phyloP scores from a whole-genome alignment of 1,284 basidiomycete genomes.

The Trichosporon sp. region DNA sequence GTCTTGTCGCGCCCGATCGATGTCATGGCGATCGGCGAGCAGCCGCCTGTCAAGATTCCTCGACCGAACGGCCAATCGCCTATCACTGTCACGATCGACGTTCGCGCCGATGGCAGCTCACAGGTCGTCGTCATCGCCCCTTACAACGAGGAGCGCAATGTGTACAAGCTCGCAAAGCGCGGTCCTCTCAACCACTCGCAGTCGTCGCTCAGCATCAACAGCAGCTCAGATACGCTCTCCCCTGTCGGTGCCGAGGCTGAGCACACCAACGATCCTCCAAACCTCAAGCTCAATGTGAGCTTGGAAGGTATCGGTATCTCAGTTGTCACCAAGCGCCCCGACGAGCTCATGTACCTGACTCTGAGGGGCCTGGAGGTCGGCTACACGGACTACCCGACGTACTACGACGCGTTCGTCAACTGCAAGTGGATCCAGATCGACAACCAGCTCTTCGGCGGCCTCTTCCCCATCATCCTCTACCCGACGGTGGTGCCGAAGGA shows the following conservation, averaged over 20 bases:
- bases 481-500: constrained; percentile 88
- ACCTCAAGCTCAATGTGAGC: constrained; percentile 67
- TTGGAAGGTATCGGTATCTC: constrained; percentile 92
- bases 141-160: constrained; percentile 78
- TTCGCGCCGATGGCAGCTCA: constrained; percentile 81
- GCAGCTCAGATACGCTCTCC: constrained; percentile 30
- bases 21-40: constrained; percentile 92
- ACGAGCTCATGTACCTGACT: constrained; percentile 87
- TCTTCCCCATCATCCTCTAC: constrained; percentile 94
- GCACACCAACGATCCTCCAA: constrained; percentile 64
- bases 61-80: constrained; percentile 48
- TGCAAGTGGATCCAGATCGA: constrained; percentile 91
- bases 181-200: constrained; percentile 22
- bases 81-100: constrained; percentile 77
- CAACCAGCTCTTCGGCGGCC: constrained; percentile 94
- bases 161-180: constrained; percentile 74
- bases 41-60: constrained; percentile 79
- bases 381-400: constrained; percentile 75
- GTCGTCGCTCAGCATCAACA: constrained; percentile 10
- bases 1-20: constrained; percentile 69
- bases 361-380: constrained; percentile 76
- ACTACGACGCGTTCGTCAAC: constrained; percentile 76
- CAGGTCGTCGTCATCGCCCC: constrained; percentile 84
- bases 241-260: constrained; percentile 74
- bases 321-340: constrained; percentile 77